Conservation (phyloP, 331 rosid genomes). For the Acacia concinna region DNA sequence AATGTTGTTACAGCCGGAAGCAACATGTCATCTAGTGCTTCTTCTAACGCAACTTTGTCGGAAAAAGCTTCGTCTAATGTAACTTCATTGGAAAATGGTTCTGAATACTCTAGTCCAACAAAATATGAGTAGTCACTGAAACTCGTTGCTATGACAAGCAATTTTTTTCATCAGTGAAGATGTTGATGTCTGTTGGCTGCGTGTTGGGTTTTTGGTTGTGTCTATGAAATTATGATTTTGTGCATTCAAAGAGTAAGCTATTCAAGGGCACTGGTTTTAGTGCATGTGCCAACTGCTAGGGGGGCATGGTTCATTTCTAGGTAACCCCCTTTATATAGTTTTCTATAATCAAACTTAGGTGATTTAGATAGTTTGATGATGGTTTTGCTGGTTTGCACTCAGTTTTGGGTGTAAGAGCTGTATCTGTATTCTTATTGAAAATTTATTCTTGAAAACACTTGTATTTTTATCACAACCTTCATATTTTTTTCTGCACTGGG, state of each 20-base stretch:
- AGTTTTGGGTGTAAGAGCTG: constrained; percentile 4
- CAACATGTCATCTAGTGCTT: constrained; percentile 51
- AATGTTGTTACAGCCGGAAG: constrained; percentile 26
- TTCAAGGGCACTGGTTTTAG: constrained; percentile 54
- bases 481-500: neutral
- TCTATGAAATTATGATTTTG: constrained; percentile 27
- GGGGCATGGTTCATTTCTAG: constrained; percentile 33
- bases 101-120: constrained; percentile 43
- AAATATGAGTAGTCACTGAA: constrained; percentile 51
- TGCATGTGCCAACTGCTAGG: constrained; percentile 45
- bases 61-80: constrained; percentile 49
- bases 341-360: constrained; percentile 21
- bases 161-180: constrained; percentile 29
- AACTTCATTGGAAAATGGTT: constrained; percentile 32
- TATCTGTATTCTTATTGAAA: neutral
- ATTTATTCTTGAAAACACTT: neutral
- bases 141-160: neutral
- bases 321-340: constrained; percentile 37
- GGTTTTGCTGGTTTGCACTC: constrained; percentile 19
- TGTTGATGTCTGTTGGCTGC: constrained; percentile 31
- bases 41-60: constrained; percentile 46
- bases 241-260: constrained; percentile 31
- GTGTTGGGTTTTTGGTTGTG: constrained; percentile 27
- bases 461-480: constrained; percentile 20
- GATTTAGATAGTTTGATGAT: constrained; percentile 24